These are phyloP conservation scores for Castanospermum australe DNA, from an alignment of 306 rosid genomes.

Conservation along the genomic window DNA sequence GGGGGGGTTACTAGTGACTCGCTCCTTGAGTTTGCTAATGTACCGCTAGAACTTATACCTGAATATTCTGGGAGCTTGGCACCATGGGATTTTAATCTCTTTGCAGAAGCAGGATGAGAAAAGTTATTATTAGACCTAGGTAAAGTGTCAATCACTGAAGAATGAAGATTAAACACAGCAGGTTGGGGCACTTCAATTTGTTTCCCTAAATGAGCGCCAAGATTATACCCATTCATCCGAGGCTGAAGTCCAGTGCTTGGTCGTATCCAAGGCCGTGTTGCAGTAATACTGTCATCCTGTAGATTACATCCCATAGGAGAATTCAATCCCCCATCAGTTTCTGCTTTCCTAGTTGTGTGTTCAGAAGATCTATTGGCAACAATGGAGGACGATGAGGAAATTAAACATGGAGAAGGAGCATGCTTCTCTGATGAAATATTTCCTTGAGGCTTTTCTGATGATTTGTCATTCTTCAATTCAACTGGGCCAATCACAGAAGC, in stretches of 20 bases:
- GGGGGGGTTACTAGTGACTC: constrained; percentile 15
- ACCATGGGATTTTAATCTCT: constrained; percentile 31
- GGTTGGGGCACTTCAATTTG: constrained; percentile 34
- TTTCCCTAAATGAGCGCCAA: constrained; percentile 47
- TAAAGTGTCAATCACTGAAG: constrained; percentile 35
- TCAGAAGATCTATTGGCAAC: constrained; percentile 33
- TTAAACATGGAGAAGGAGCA: constrained; percentile 26
- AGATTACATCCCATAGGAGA: constrained; percentile 31
- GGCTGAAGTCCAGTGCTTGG: constrained; percentile 31
- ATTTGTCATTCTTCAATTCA: constrained; percentile 29
- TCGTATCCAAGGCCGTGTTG: constrained; percentile 34
- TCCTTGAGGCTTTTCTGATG: constrained; percentile 29
- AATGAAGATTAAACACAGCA: constrained; percentile 34
- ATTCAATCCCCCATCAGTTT: constrained; percentile 36
- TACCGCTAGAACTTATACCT: constrained; percentile 24
- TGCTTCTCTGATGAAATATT: constrained; percentile 34
- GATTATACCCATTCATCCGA: constrained; percentile 48
- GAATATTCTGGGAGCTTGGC: constrained; percentile 29
- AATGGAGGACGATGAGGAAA: constrained; percentile 28
- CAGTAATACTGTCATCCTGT: constrained; percentile 34
- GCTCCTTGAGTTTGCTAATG: constrained; percentile 26
- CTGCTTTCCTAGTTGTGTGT: constrained; percentile 25
- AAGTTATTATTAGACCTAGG: constrained; percentile 38
- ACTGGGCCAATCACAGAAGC: constrained; percentile 20
- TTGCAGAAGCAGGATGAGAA: constrained; percentile 29